Conservation (phyloP, 108 stramenopile genomes). For the Nitzschia putrida region DNA sequence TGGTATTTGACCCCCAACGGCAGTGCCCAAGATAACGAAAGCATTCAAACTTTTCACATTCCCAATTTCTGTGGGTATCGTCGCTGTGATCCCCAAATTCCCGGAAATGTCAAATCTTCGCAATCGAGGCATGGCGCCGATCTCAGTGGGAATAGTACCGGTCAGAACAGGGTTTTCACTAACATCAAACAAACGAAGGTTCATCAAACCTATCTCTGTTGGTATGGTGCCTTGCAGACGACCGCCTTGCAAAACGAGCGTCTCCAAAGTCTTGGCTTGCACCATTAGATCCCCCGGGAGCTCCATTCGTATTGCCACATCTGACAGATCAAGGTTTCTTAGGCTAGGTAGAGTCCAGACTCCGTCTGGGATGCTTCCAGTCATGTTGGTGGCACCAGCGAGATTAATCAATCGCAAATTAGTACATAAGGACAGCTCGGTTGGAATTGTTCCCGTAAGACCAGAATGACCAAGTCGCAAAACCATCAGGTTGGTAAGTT, state of each 20-base stretch:
- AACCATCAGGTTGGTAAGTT: neutral
- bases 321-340: neutral
- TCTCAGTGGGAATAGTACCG: slow-evolving; percentile 49
- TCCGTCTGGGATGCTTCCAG: neutral
- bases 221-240: neutral
- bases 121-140: slow-evolving; percentile 12
- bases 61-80: slow-evolving; percentile 22
- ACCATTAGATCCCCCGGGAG: neutral
- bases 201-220: neutral
- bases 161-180: slow-evolving; percentile 39
- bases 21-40: neutral
- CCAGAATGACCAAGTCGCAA: neutral
- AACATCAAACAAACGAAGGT: slow-evolving; percentile 14
- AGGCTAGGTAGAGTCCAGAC: neutral
- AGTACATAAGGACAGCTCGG: neutral
- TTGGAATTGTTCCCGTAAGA: neutral
- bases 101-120: slow-evolving; percentile 14
- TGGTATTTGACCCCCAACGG: slow-evolving; percentile 8
- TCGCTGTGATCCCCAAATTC: slow-evolving; percentile 31
- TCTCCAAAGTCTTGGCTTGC: neutral
- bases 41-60: neutral
- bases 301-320: neutral
- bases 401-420: neutral
- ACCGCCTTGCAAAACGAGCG: neutral
- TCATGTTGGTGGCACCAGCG: neutral